These are phyloP conservation scores for Adenanthera pavonina DNA, from an alignment of 306 rosid genomes.

Conservation along the genomic window DNA sequence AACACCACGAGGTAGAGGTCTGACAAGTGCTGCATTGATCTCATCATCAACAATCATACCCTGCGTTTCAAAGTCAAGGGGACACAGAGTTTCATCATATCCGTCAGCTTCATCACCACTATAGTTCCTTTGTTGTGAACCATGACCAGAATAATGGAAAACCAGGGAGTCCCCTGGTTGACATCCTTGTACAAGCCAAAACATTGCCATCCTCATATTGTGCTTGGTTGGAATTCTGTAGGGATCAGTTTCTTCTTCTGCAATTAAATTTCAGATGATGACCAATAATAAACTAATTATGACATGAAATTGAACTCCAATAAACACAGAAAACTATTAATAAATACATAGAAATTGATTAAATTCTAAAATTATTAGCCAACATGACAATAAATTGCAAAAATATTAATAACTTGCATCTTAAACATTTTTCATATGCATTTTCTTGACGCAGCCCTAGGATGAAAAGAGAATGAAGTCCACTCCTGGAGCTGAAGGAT, in stretches of 20 bases:
- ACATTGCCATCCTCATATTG: constrained; percentile 95
- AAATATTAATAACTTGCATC: neutral
- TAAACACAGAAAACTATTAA: constrained; percentile 6
- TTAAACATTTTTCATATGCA: neutral
- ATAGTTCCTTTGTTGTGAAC: constrained; percentile 88
- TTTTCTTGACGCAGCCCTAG: neutral
- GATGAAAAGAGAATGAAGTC: neutral
- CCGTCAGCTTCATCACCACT: constrained; percentile 95
- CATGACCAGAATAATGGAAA: constrained; percentile 99
- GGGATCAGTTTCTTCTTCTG: constrained; percentile 97
- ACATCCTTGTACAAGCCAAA: constrained; percentile 96
- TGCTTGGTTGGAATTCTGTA: constrained; percentile 70
- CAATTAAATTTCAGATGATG: constrained; percentile 43
- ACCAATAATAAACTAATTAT: neutral
- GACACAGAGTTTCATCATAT: constrained; percentile 93
- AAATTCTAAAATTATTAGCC: neutral
- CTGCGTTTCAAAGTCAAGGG: constrained; percentile 96
- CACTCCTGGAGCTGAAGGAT: too few species aligned
- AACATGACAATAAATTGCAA: neutral
- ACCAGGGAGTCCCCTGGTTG: constrained; percentile 94
- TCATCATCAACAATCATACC: constrained; percentile 99
- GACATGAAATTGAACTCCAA: neutral
- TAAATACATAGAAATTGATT: neutral
- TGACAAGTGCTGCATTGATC: constrained; percentile 78
- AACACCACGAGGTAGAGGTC: constrained; percentile 83